Base-by-base conservation (phyloP, 1,284 basidiomycete genomes). In the Ustilago esculenta region DNA sequence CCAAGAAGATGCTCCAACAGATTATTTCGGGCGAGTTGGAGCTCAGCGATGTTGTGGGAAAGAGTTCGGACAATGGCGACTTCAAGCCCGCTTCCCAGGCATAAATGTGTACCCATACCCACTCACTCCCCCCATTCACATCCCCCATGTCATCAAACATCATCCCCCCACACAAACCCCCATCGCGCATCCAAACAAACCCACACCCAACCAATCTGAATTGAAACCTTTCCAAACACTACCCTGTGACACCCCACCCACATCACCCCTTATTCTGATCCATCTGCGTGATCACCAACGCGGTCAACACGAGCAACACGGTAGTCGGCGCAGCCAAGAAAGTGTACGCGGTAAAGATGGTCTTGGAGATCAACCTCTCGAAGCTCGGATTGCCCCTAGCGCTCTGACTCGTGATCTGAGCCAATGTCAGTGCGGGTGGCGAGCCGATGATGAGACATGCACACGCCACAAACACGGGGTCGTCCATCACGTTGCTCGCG, bases 381-480 rank as follows among this genome's bases (percentile, higher is more conserved):
- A 97, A 95, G 0, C 91, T 90, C 76, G 92, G 91, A 10, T 91
- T 91, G 1, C 89, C 90, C 24, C 69, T 36, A 5, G 68, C 74
- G 2, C 88, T 90, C 4, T 90, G 90, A 83, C 92, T 90, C 1
- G 92, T 93, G 77, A 95, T 92, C 85, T 94, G 90, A 21, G 73
- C 75, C 49, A 69, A 45, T 7, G 72, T 48, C 27, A 75, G 54
- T 2, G 92, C 92, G 0, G 92, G 90, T 1, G 92, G 92, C 4
- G 89, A 90, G 5, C 90, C 87, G 35, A 92, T 85, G 34, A 92
- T 82, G 14, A 92, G 83, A 29, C 91, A 88, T 67, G 88, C 89
- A 27, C 90, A 88, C 0, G 93, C 87, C 42, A 96, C 87, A 73
- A 96, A 92, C 24, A 90, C 89, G 1, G 94, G 84, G 89, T 92